Conservation (phyloP, 129 eudicot genomes). For the Flaveria trinervia region DNA sequence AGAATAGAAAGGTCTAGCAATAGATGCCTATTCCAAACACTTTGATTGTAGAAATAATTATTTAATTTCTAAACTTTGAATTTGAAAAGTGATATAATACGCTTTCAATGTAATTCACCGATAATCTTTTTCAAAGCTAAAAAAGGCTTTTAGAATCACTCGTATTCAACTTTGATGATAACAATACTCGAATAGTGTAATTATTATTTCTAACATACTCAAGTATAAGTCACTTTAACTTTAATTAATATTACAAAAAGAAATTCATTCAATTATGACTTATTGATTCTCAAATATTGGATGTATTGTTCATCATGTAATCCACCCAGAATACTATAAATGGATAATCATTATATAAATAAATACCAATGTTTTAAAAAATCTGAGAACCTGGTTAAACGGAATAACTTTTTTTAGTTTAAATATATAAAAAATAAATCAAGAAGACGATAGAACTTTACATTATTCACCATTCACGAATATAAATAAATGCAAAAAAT, state of each 20-base stretch:
- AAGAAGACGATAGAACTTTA: neutral
- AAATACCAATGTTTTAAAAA: neutral
- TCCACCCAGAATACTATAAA: conserved; percentile 23
- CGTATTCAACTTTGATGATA: conserved; percentile 38
- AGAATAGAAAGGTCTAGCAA: neutral
- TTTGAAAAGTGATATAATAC: conserved; percentile 11
- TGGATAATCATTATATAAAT: neutral
- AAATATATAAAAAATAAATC: neutral
- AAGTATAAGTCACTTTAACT: conserved; percentile 38
- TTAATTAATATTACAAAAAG: conserved; percentile 13
- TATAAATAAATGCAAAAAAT: neutral
- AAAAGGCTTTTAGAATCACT: conserved; percentile 23
- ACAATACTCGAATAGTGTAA: conserved; percentile 36
- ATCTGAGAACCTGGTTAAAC: no score
- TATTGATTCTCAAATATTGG: conserved; percentile 23
- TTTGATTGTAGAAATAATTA: neutral
- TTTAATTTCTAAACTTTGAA: conserved; percentile 11
- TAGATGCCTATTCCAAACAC: neutral
- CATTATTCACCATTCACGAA: neutral
- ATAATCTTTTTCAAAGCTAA: conserved; percentile 23
- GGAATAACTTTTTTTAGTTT: no score
- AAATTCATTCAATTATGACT: conserved; percentile 30
- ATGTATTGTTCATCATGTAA: conserved; percentile 22
- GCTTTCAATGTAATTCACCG: conserved; percentile 31
- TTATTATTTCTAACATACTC: conserved; percentile 41